Base-by-base conservation (phyloP, 2,329 filamentous ascomycete genomes). In the Claviceps sp. region DNA sequence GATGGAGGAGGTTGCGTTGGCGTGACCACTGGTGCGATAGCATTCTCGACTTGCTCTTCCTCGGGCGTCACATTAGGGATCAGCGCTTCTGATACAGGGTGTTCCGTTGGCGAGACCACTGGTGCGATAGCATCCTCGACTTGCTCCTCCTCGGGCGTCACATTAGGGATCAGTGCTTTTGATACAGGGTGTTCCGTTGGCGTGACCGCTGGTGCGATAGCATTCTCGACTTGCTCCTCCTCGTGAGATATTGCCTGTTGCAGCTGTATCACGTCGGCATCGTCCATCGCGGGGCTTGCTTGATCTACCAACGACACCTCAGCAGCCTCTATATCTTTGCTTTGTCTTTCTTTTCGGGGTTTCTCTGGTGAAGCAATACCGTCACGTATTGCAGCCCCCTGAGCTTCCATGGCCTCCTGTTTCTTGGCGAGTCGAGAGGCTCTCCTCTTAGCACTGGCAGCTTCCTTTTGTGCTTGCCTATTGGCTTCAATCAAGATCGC, bases 401-500 rank as follows among this genome's bases (percentile, higher is more conserved):
- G 56, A 61, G 62, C 54, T 61, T 64, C 34, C 22, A 8, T 57
- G 60, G 62, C 55, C 60, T 63, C 41, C 60, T 60, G 49, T 62
- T 63, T 37, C 57, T 60, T 5, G 60, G 57, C 34, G 58, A 60
- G n/a, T 56, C 59, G 34, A 55, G 57, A 59, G 18, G 61, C 60
- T 4, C 58, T 59, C 1, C 57, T 59, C 42, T 52, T 56, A 14
- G 53, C 52, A 22, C 64, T 63, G 22, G 50, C 54, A 50, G 54
- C 60, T 50, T 57, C 55, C 60, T 59, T 55, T 54, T 63, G 58
- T 0, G 61, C 61, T 52, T 65, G 61, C 18, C 52, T 56, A 54
- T 18, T 55, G 13, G 48, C 51, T 20, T 44, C 22, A 0, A 45
- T 41, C 38, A 53, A 5, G 6, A 14, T 49, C 24, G 49, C 37